Conservation (phyloP, 2,329 filamentous ascomycete species). For the Colletotrichum nymphaeae region DNA sequence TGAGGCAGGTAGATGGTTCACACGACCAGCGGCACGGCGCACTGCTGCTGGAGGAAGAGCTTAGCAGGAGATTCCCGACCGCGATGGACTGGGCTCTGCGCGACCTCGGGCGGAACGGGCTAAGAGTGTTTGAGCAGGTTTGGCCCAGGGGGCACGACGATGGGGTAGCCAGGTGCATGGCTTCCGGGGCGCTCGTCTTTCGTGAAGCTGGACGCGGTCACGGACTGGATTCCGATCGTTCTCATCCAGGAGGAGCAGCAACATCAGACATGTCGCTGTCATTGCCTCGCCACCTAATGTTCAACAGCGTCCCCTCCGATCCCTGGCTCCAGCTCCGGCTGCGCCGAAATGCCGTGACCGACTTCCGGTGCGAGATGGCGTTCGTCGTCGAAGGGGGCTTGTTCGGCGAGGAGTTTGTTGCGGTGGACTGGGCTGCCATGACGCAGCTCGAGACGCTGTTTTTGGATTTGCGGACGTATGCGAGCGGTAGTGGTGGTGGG, state of each 20-base stretch:
- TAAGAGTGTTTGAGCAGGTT: conserved; percentile 8
- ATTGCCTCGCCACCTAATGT: conserved; percentile 17
- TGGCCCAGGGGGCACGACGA: conserved; percentile 2
- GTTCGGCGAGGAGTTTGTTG: background rate
- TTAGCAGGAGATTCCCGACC: background rate
- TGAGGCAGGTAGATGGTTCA: background rate
- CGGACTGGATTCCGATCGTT: background rate
- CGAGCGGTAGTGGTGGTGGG: background rate
- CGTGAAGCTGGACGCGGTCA: background rate
- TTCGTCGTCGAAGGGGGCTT: conserved; percentile 6
- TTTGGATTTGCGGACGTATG: conserved; percentile 27
- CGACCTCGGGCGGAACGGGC: background rate
- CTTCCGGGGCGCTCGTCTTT: conserved; percentile 15
- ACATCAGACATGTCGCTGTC: background rate
- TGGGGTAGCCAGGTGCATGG: conserved; percentile 22
- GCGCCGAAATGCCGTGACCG: conserved; percentile 3
- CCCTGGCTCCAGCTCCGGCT: conserved; percentile 9
- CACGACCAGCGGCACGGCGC: background rate
- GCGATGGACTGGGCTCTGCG: conserved; percentile 13
- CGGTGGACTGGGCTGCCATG: conserved; percentile 21
- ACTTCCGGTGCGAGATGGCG: conserved; percentile 1
- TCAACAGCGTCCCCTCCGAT: conserved; percentile 17
- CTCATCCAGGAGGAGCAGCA: background rate
- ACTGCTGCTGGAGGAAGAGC: background rate
- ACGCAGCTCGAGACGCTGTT: conserved; percentile 26